Evolutionary conservation across 2,329 filamentous ascomycete genomes (phyloP).

Genomic region (Annulohypoxylon truncatum): DNA sequence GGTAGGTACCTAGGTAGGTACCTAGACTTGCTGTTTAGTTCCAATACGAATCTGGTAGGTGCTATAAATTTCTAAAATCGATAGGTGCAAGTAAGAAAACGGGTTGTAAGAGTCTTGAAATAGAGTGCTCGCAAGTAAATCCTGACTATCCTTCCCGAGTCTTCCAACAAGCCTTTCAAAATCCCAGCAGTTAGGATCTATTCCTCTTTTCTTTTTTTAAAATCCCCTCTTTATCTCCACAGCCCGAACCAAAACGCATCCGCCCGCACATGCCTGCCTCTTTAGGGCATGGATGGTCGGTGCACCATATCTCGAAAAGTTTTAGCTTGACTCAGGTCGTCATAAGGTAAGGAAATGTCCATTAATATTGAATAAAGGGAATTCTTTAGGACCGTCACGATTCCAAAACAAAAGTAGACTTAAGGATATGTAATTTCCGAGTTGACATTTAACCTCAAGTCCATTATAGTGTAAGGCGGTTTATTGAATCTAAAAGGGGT

Average conservation of each 20-base stretch:
- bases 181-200: not conserved
- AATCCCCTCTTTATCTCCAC: not conserved
- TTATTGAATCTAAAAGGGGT: not conserved
- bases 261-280: not conserved
- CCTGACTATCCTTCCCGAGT: not conserved
- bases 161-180: not conserved
- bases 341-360: not conserved
- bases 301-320: not conserved
- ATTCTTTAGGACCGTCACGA: no score
- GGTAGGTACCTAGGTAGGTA: not conserved
- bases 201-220: constrained; percentile 1
- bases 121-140: not conserved
- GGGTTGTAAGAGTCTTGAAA: not conserved
- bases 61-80: not conserved
- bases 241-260: not conserved
- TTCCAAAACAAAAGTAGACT: no score
- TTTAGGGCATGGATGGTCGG: not conserved
- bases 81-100: not conserved
- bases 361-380: no score
- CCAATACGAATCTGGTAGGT: not conserved
- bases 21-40: not conserved
- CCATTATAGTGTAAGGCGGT: not conserved
- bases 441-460: not conserved
- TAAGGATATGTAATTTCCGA: no score
- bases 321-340: not conserved